phyloP scores from a whole-genome alignment of 306 rosid genomes.

The Quercus ilex region DNA sequence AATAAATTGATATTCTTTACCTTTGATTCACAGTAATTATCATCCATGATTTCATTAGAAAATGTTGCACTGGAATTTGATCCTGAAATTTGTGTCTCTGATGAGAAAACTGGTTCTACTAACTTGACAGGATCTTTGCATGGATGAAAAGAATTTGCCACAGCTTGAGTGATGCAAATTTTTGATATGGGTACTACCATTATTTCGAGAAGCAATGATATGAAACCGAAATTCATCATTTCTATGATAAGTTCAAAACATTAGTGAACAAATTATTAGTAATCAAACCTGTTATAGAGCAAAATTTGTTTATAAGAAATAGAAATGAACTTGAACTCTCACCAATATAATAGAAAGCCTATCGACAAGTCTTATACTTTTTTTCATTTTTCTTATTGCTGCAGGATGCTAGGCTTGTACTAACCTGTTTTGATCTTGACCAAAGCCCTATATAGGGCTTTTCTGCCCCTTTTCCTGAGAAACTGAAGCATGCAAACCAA shows the following conservation, averaged over 20 bases:
- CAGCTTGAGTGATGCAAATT: constrained; percentile 40
- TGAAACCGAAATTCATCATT: constrained; percentile 59
- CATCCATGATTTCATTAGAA: not conserved
- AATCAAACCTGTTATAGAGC: not conserved
- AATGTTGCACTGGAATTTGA: constrained; percentile 2
- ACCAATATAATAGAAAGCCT: not conserved
- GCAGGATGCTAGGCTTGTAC: not conserved
- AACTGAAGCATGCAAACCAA: constrained; percentile 27
- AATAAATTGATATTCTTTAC: constrained; percentile 11
- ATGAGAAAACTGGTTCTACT: constrained; percentile 4
- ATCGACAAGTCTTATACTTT: not conserved
- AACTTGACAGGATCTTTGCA: constrained; percentile 29
- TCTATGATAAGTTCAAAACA: constrained; percentile 20
- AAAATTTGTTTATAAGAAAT: not conserved
- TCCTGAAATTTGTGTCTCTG: constrained; percentile 15
- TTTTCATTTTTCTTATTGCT: too few relatives aligned
- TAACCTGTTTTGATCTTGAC: constrained; percentile 52
- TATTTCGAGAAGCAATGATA: constrained; percentile 54
- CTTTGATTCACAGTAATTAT: constrained; percentile 46
- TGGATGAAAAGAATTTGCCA: constrained; percentile 48
- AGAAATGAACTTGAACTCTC: not conserved
- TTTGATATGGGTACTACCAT: constrained; percentile 52
- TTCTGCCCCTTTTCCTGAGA: constrained; percentile 39
- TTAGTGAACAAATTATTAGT: not conserved
- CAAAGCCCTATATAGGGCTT: constrained; percentile 48